Conservation (phyloP, 73 alveolate genomes). For the Stentor roeselii region DNA sequence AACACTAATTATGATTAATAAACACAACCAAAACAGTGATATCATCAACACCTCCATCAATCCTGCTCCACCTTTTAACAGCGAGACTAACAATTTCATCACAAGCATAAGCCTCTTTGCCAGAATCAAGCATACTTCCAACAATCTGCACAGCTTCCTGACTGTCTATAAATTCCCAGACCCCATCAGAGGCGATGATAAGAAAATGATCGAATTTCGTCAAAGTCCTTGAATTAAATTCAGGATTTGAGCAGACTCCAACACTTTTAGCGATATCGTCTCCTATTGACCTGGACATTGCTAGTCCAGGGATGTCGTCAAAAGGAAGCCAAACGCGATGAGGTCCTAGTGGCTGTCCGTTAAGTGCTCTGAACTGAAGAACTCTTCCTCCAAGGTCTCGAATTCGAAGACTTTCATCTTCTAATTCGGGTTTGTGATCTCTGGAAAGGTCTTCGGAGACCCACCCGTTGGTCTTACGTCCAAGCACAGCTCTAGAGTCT, state of each 20-base stretch:
- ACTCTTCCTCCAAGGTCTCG: constrained; percentile 78
- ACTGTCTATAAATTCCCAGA: constrained; percentile 42
- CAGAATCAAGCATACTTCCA: background rate
- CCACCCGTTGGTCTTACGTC: constrained; percentile 44
- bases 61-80: constrained; percentile 33
- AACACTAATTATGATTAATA: too few relatives aligned
- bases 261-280: constrained; percentile 61
- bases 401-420: constrained; percentile 90
- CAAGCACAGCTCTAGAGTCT: constrained; percentile 86
- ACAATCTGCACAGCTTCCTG: constrained; percentile 26
- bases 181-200: constrained; percentile 58
- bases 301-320: background rate
- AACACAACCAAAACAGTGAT: constrained; percentile 7
- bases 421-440: constrained; percentile 95
- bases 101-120: constrained; percentile 31
- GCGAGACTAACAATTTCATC: constrained; percentile 45
- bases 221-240: constrained; percentile 51
- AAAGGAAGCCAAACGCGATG: background rate
- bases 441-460: constrained; percentile 71
- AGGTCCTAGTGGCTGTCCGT: background rate
- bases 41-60: constrained; percentile 18
- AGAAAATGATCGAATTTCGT: constrained; percentile 78
- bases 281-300: constrained; percentile 69
- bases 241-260: constrained; percentile 56
- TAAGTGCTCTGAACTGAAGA: constrained; percentile 54